A percentile compares a stretch with the other conserved stretches of the same genome.
phyloP scores from a whole-genome alignment of 805 yeast species.

The Maudiozyma saulgeensis region DNA sequence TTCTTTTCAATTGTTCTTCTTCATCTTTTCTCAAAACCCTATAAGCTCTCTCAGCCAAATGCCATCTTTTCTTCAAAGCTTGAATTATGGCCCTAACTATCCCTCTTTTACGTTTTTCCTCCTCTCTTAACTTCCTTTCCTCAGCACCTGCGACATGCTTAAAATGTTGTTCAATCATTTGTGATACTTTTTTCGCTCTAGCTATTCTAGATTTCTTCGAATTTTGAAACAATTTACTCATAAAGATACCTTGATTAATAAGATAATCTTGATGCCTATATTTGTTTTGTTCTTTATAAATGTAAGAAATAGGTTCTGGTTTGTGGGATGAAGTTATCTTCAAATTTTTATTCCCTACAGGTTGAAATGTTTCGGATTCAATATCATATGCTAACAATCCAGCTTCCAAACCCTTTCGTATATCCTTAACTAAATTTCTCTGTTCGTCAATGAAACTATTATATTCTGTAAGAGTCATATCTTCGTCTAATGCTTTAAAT shows the following conservation, averaged over 20 bases:
- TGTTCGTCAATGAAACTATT: constrained; percentile 49
- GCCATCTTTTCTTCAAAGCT: constrained; percentile 87
- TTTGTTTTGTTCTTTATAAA: constrained; percentile 28
- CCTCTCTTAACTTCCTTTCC: constrained; percentile 67
- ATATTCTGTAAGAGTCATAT: constrained; percentile 51
- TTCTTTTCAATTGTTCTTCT: constrained; percentile 67
- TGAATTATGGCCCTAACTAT: constrained; percentile 75
- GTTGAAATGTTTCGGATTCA: constrained; percentile 31
- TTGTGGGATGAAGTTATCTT: constrained; percentile 30
- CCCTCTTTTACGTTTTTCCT: constrained; percentile 57
- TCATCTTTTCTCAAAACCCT: constrained; percentile 64
- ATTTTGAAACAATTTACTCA: constrained; percentile 62
- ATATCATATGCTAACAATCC: constrained; percentile 38
- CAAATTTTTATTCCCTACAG: constrained; percentile 36
- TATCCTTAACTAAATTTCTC: constrained; percentile 32
- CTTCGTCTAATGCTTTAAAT: constrained; percentile 53
- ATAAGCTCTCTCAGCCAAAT: constrained; percentile 74
- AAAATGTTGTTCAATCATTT: constrained; percentile 79
- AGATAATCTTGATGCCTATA: constrained; percentile 65
- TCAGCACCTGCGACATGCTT: constrained; percentile 80
- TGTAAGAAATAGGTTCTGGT: constrained; percentile 39
- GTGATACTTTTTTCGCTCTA: constrained; percentile 64
- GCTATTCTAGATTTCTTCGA: constrained; percentile 53
- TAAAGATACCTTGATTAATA: constrained; percentile 61
- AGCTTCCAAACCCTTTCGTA: constrained; percentile 38